Percentiles rank a stretch among this genome's conserved stretches.
These are phyloP conservation scores for Penicillium griseofulvum DNA, from an alignment of 2,329 filamentous ascomycete species.

Conservation along the genomic window DNA sequence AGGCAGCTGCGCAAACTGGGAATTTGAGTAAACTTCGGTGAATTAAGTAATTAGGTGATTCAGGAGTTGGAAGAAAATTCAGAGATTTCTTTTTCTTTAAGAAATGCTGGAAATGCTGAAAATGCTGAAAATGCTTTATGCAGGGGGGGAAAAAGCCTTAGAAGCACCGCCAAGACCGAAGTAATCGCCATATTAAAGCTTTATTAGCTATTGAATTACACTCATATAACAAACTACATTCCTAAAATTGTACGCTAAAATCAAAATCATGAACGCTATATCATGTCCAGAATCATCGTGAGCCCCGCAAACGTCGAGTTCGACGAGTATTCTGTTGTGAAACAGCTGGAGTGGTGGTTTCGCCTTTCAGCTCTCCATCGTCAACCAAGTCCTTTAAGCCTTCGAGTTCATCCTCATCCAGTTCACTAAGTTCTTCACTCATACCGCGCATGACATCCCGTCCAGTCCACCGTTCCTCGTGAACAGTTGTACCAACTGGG, in stretches of 20 bases:
- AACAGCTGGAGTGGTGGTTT: constrained; percentile 13
- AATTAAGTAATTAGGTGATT: neutral
- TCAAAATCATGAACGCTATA: constrained; percentile 10
- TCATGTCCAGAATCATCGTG: constrained; percentile 10
- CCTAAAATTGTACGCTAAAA: constrained; percentile 7
- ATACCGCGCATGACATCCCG: constrained; percentile 68
- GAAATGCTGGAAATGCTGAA: too few relatives aligned
- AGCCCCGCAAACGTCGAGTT: constrained; percentile 20
- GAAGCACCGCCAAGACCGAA: constrained; percentile 1
- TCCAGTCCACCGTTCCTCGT: constrained; percentile 71
- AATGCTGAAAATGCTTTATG: neutral
- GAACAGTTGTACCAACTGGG: constrained; percentile 73
- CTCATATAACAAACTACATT: neutral
- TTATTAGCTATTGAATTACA: neutral
- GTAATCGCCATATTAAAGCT: neutral
- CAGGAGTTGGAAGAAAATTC: neutral
- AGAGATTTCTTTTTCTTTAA: neutral
- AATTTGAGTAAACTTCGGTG: neutral
- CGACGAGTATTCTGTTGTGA: constrained; percentile 19
- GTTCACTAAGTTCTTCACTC: constrained; percentile 85
- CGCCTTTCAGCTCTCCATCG: constrained; percentile 44
- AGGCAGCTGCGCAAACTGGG: constrained; percentile 2
- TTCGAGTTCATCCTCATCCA: constrained; percentile 75
- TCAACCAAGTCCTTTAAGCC: constrained; percentile 62
- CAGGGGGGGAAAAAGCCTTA: neutral